Conservation (phyloP, 2,329 filamentous ascomycete species). For the Aspergillus sojae region DNA sequence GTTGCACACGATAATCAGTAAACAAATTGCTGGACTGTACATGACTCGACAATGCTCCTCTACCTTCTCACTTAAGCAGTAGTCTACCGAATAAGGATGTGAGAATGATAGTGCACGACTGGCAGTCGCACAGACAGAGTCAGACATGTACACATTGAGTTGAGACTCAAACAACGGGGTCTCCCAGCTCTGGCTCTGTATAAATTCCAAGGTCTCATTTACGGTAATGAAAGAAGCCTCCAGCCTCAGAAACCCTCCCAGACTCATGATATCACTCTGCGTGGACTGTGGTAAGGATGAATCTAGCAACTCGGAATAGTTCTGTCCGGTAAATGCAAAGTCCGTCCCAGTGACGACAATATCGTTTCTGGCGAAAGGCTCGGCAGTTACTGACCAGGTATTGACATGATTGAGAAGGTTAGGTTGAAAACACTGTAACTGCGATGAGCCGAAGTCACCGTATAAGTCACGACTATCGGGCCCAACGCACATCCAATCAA, state of each 20-base stretch:
- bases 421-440: neutral
- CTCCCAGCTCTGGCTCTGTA: neutral
- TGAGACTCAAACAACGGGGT: neutral
- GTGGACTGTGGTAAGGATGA: neutral
- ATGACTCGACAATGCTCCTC: constrained; percentile 25
- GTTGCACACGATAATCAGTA: constrained; percentile 30
- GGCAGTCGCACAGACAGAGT: neutral
- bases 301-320: neutral
- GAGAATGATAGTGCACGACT: neutral
- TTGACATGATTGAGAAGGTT: neutral
- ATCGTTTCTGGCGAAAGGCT: neutral
- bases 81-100: constrained; percentile 5
- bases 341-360: neutral
- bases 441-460: neutral
- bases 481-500: neutral
- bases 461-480: neutral
- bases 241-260: neutral
- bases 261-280: fast-evolving
- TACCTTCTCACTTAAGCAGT: constrained; percentile 26
- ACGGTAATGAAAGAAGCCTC: neutral
- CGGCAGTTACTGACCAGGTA: neutral
- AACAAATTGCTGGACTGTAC: constrained; percentile 21
- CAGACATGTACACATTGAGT: neutral
- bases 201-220: neutral
- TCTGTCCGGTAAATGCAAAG: neutral